Evolutionary conservation across 768 basidiomycete genomes (phyloP), one percentile per base, ranked within the genome.

Genomic region (Termitomyces sp.): DNA sequence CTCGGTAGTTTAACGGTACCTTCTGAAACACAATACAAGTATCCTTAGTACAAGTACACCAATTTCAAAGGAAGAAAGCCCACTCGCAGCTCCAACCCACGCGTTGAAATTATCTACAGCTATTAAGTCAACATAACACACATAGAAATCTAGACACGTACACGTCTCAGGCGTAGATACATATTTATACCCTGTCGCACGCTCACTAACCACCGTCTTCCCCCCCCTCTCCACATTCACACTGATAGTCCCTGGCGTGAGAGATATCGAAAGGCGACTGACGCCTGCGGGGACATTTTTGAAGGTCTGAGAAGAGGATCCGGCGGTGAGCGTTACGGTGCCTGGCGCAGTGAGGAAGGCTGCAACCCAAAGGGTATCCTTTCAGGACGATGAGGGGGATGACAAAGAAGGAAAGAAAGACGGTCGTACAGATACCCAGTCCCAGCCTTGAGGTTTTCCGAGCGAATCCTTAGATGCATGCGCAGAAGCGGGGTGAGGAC

Each of bases 321-420:
- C 78, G 39, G 70, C 68, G 23, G 73, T 73, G 47, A 89, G 73
- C 14, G 76, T 79, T 48, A 89, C 82, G 14, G 73, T 76, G 46
- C 78, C 78, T 16, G 78, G 68, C 3, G 74, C 73, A 5, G 78
- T 81, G 30, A 83, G 73, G 64, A 87, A 80, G 1, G 83, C 85
- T 19, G 81, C 79, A 0, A 80, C 86, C 82, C 84, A 91, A 58
- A 90, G 76, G 16, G 76, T 78, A 64, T 87, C 84, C 73, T 83
- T 35, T 56, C 64, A 57, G 39, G 32, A 9, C 19, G 3, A 28
- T 43, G n/a, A 43, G 54, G 28, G 11, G 23, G 35, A 14, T n/a
- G n/a, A 6, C 5, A 19, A 12, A 30, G 19, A 35, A 27, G 8
- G 2, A 23, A 11, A 11, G 10, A 27, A 17, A 16, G 67, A 59